Base-by-base conservation (phyloP, 2,329 filamentous ascomycete genomes). In the Lojkania enalia region DNA sequence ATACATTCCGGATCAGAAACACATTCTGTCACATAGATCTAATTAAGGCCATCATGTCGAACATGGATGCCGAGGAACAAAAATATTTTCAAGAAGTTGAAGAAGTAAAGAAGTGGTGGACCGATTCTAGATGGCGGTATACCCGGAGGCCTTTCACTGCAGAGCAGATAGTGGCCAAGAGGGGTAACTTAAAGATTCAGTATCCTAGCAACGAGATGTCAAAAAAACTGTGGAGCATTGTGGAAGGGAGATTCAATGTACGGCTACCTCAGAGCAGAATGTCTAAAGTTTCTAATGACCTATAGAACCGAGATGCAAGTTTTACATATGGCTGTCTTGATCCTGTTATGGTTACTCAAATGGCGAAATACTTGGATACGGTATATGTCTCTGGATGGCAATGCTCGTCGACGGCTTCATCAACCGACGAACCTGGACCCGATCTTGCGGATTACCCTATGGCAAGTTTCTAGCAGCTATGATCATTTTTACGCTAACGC, bases 321-420 rank as follows among this genome's bases (percentile, higher is more conserved):
- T 95, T 86, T 77, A 99, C 94, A 46, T 99, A 96, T 69, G 94
- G 94, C 64, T 97, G 94, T 75, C 80, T 99, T 55, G 94, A 99
- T 69, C 94, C 94, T 9, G 96, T 95, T 44, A 96, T 96, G 88
- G 82, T 99, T 69, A 97, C 94, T 20, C 94, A 99, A 73, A 99
- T 99, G 94, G 92, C 92, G 62, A 96, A 97, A 75, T 97, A 95
- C 72, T 81, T 99, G 51, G 94, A 99, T 69, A 99, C 94, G 23
- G 89, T 99, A 69, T 99, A 99, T 71, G 94, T 99, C 51, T 97
- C 94, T 42, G 94, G 94, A 54, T 99, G 94, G 94, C 94, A 99
- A 75, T 96, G 89, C 55, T 97, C 92, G 1, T 96, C 91, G 18
- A 99, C 94, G 5, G 94, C 94, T 38, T 96, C 92, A 2, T 83